Evolutionary conservation across 2,329 filamentous ascomycete species (phyloP).

Genomic region (Hypocreales sp.): DNA sequence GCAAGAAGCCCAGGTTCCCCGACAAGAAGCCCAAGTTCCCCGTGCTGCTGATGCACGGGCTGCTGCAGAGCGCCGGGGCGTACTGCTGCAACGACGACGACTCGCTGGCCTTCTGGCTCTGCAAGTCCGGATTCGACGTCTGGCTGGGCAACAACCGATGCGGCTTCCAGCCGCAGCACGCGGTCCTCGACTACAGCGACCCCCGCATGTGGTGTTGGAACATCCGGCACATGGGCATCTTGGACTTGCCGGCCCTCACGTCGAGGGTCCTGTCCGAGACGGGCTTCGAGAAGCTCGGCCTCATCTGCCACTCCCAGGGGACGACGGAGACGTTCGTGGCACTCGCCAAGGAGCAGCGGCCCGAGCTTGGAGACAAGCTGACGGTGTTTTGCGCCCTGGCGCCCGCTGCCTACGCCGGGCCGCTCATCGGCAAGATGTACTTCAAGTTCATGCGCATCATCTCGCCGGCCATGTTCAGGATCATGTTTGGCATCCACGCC

Average conservation of each 20-base stretch:
- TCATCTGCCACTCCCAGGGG: constrained; percentile 81
- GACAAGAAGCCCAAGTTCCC: constrained; percentile 52
- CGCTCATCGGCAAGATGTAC: constrained; percentile 71
- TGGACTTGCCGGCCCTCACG: constrained; percentile 71
- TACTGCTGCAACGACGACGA: constrained; percentile 86
- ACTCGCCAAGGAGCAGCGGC: constrained; percentile 76
- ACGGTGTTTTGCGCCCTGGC: constrained; percentile 85
- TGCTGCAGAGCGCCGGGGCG: constrained; percentile 75
- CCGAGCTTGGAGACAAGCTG: constrained; percentile 66
- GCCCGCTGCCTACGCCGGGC: constrained; percentile 79
- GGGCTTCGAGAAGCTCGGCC: constrained; percentile 64
- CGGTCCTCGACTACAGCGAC: constrained; percentile 52
- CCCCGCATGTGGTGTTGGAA: constrained; percentile 97
- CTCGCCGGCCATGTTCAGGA: constrained; percentile 56
- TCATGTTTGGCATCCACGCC: constrained; percentile 80
- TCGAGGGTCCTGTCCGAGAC: constrained; percentile 71
- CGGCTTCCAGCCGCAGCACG: constrained; percentile 67
- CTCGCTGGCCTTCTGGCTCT: constrained; percentile 80
- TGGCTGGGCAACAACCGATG: constrained; percentile 93
- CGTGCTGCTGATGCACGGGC: constrained; percentile 72
- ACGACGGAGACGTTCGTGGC: constrained; percentile 82
- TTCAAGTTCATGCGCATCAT: constrained; percentile 85
- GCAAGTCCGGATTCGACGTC: constrained; percentile 84
- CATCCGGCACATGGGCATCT: constrained; percentile 81
- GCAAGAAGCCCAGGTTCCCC: constrained; percentile 18